phyloP scores from a whole-genome alignment of 2,329 filamentous ascomycete species.

The Calonectria pteridis region DNA sequence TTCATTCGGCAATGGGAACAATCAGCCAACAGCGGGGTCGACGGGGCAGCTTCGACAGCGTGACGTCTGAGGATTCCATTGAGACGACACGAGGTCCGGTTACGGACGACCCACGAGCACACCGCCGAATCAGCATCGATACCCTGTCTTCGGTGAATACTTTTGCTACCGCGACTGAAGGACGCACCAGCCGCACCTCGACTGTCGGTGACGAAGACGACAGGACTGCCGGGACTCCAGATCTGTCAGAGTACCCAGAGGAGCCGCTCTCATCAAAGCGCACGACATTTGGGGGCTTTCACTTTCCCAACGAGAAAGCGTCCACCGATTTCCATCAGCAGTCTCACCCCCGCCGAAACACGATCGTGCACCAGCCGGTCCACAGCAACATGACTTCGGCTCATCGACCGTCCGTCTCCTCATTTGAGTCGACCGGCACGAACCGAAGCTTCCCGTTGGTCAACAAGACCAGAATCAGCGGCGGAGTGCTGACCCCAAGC shows the following conservation, averaged over 20 bases:
- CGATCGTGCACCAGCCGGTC: constrained; percentile 57
- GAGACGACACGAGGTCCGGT: constrained; percentile 69
- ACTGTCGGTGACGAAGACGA: constrained; percentile 34
- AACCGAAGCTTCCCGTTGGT: constrained; percentile 73
- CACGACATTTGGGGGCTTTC: constrained; percentile 43
- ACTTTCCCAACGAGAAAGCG: constrained; percentile 40
- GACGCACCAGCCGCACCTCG: constrained; percentile 55
- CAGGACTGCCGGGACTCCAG: constrained; percentile 38
- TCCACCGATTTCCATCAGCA: constrained; percentile 43
- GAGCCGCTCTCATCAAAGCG: constrained; percentile 39
- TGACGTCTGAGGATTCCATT: constrained; percentile 70
- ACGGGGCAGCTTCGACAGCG: constrained; percentile 63
- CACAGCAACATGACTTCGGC: constrained; percentile 32
- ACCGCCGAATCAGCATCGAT: constrained; percentile 57
- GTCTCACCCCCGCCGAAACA: constrained; percentile 44
- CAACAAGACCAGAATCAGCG: constrained; percentile 61
- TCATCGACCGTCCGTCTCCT: constrained; percentile 65
- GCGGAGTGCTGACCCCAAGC: constrained; percentile 57
- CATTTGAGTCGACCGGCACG: constrained; percentile 69
- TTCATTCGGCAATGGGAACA: constrained; percentile 90
- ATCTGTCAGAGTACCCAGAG: constrained; percentile 33
- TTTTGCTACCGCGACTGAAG: constrained; percentile 69
- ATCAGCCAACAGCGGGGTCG: constrained; percentile 62
- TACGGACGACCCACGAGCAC: constrained; percentile 46
- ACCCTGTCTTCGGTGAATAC: constrained; percentile 66